Percentiles rank a stretch among this genome's conserved stretches.
phyloP scores from a whole-genome alignment of 768 basidiomycete species.

The Amanita rimosa region DNA sequence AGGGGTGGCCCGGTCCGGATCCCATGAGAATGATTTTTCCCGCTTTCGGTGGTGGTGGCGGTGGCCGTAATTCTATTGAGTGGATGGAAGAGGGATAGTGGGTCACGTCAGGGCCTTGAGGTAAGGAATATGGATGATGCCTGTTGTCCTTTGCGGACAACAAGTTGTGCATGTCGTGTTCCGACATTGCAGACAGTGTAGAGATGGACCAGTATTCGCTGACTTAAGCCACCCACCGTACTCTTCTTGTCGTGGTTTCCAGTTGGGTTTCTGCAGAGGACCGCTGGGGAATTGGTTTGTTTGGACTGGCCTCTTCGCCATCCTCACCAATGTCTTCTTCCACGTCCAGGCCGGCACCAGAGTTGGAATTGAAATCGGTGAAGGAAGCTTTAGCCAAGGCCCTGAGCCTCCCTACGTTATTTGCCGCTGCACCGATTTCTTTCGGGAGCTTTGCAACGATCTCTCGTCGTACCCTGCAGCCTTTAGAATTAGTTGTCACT shows the following conservation, averaged over 20 bases:
- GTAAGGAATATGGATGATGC: neutral
- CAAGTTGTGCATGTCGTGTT: conserved; percentile 55
- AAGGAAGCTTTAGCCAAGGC: conserved; percentile 29
- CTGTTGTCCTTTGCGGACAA: conserved; percentile 31
- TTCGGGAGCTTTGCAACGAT: conserved; percentile 61
- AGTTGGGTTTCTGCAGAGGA: conserved; percentile 17
- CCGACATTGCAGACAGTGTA: conserved; percentile 57
- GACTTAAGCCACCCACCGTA: conserved; percentile 92
- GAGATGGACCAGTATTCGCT: conserved; percentile 94
- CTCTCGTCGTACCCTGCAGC: too few species aligned
- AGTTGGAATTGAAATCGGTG: neutral
- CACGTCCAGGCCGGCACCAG: conserved; percentile 14
- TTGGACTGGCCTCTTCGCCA: conserved; percentile 44
- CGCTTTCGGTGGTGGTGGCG: conserved; percentile 13
- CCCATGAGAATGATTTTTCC: conserved; percentile 89
- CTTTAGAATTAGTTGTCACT: too few species aligned
- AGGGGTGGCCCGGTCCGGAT: conserved; percentile 92
- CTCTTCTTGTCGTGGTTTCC: conserved; percentile 50
- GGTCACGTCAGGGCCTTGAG: neutral
- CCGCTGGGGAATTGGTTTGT: conserved; percentile 40
- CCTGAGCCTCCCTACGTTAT: conserved; percentile 62
- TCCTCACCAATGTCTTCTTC: conserved; percentile 42
- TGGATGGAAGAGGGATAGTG: conserved; percentile 9
- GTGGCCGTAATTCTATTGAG: neutral
- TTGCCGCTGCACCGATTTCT: conserved; percentile 65